Conservation (phyloP, 2,329 filamentous ascomycete genomes). For the Epichloe gansuensis region DNA sequence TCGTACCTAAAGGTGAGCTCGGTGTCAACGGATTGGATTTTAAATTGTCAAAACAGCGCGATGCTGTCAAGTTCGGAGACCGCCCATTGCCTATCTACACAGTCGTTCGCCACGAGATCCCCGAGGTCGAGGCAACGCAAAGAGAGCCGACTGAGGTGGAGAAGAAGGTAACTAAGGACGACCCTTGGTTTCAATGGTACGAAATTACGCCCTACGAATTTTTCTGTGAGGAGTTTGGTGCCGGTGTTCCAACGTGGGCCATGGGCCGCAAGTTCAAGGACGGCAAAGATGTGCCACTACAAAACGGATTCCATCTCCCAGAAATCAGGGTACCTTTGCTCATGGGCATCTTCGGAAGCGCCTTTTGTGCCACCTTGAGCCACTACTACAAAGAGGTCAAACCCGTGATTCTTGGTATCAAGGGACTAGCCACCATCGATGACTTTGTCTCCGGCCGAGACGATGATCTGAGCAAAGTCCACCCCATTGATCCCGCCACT, state of each 20-base stretch:
- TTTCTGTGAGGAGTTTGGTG: slow-evolving; percentile 83
- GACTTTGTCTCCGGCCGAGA: slow-evolving; percentile 71
- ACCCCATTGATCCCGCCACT: slow-evolving; percentile 83
- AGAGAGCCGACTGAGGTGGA: slow-evolving; percentile 6
- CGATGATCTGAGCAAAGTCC: slow-evolving; percentile 77
- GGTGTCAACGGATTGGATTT: slow-evolving; percentile 67
- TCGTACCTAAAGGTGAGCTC: slow-evolving; percentile 70
- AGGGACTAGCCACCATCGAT: slow-evolving; percentile 67
- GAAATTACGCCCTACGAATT: slow-evolving; percentile 92
- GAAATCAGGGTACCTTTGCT: slow-evolving; percentile 75
- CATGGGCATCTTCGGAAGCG: slow-evolving; percentile 91
- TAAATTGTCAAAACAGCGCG: slow-evolving; percentile 79
- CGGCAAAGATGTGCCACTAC: slow-evolving; percentile 42
- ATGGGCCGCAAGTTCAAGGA: slow-evolving; percentile 71
- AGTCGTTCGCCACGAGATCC: slow-evolving; percentile 90
- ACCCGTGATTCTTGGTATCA: slow-evolving; percentile 64
- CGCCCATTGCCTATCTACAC: slow-evolving; percentile 92
- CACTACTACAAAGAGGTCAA: slow-evolving; percentile 93
- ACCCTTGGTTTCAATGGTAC: slow-evolving; percentile 97
- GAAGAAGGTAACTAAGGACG: slow-evolving; percentile 43
- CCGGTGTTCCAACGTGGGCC: slow-evolving; percentile 92
- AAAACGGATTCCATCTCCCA: slow-evolving; percentile 59
- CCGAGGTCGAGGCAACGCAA: slow-evolving; percentile 35
- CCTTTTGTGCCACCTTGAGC: slow-evolving; percentile 88
- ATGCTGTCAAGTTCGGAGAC: slow-evolving; percentile 63